phyloP scores from a whole-genome alignment of 2,329 filamentous ascomycete genomes.

The Fusarium citri region DNA sequence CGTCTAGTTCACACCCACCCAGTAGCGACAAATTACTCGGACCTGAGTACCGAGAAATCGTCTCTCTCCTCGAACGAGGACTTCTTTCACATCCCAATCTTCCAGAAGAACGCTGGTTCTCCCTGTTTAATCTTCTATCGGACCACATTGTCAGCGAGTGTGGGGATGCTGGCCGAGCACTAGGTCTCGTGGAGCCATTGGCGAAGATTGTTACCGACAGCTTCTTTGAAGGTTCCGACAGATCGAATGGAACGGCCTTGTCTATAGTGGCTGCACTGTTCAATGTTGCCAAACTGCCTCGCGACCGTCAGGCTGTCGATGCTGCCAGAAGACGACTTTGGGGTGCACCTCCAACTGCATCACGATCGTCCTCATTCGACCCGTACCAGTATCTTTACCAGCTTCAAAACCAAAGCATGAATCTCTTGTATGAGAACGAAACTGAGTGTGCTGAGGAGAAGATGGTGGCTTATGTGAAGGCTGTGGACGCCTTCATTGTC shows the following conservation, averaged over 20 bases:
- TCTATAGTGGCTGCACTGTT: conserved; percentile 58
- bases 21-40: conserved; percentile 63
- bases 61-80: conserved; percentile 74
- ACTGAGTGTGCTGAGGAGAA: conserved; percentile 52
- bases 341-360: conserved; percentile 53
- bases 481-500: conserved; percentile 64
- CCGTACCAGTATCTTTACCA: conserved; percentile 76
- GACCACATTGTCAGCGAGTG: conserved; percentile 69
- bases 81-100: conserved; percentile 62
- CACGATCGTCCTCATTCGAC: conserved; percentile 63
- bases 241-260: conserved; percentile 46
- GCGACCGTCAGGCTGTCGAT: conserved; percentile 72
- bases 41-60: conserved; percentile 76
- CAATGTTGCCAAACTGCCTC: conserved; percentile 63
- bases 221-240: conserved; percentile 28
- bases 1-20: conserved; percentile 37
- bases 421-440: conserved; percentile 63
- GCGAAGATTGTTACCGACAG: conserved; percentile 65
- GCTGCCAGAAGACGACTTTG: conserved; percentile 74
- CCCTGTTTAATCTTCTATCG: conserved; percentile 68
- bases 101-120: conserved; percentile 60
- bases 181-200: conserved; percentile 77
- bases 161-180: conserved; percentile 74
- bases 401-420: conserved; percentile 65
- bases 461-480: conserved; percentile 62